Conservation (phyloP, 495 filamentous ascomycete genomes). For the Lichenothelia convexa region DNA sequence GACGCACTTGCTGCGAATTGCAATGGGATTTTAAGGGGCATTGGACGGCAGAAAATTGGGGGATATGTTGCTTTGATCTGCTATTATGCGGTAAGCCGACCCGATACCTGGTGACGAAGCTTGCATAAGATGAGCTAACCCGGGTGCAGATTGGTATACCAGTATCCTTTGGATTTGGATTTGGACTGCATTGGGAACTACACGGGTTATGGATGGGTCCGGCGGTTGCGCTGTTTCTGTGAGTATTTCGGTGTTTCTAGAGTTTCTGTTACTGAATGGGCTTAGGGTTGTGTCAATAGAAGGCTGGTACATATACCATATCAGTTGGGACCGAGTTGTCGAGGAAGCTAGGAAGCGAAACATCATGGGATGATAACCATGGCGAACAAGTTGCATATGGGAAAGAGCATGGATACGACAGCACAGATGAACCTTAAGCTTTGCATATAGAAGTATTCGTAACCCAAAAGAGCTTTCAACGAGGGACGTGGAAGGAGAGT, state of each 20-base stretch:
- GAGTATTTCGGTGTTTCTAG: too few species aligned
- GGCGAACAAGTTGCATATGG: too few species aligned
- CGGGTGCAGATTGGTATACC: slow-evolving; percentile 57
- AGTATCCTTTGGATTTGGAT: slow-evolving; percentile 57
- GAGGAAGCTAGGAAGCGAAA: slow-evolving; percentile 57
- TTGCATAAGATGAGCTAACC: background rate
- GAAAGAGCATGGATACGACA: too few species aligned
- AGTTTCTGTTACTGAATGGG: too few species aligned
- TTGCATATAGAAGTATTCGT: too few species aligned
- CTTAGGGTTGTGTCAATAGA: slow-evolving; percentile 49
- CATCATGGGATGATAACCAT: slow-evolving; percentile 7
- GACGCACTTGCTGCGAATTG: slow-evolving; percentile 61
- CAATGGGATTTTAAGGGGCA: slow-evolving; percentile 67
- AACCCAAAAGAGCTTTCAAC: too few species aligned
- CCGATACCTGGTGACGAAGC: too few species aligned
- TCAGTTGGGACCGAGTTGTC: slow-evolving; percentile 55
- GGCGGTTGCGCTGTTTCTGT: too few species aligned
- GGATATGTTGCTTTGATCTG: slow-evolving; percentile 70
- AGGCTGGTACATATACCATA: slow-evolving; percentile 41
- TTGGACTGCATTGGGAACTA: slow-evolving; percentile 53
- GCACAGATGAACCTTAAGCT: too few species aligned
- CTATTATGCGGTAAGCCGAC: slow-evolving; percentile 62
- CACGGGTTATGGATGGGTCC: slow-evolving; percentile 62
- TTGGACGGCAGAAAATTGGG: slow-evolving; percentile 72
- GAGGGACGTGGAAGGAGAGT: too few species aligned